Percentiles rank a stretch among this genome's conserved stretches.
Conservation (phyloP, 2,329 filamentous ascomycete species). For the Tolypocladium pustulatum region DNA sequence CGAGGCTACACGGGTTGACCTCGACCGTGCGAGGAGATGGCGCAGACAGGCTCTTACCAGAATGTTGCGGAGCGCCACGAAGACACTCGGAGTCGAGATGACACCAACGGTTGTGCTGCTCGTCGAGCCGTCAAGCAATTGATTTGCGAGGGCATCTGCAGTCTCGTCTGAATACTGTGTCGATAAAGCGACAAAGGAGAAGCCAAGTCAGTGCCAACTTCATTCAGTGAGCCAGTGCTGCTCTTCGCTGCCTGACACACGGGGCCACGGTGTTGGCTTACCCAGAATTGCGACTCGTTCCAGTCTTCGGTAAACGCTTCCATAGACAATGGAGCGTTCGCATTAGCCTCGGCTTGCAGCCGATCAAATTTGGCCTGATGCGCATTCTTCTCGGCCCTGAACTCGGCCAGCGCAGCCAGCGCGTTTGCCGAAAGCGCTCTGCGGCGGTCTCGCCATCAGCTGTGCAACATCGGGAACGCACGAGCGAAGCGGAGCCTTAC, state of each 20-base stretch:
- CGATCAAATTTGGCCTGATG: slow-evolving; percentile 57
- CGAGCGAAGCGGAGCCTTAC: slow-evolving; percentile 20
- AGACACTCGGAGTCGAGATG: slow-evolving; percentile 66
- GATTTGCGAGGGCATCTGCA: slow-evolving; percentile 49
- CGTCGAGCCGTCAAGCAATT: slow-evolving; percentile 53
- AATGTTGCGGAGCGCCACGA: slow-evolving; percentile 65
- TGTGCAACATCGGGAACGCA: not conserved
- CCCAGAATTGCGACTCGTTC: slow-evolving; percentile 80
- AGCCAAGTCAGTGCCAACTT: not conserved
- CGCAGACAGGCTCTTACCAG: slow-evolving; percentile 32
- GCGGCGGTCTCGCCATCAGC: slow-evolving; percentile 4
- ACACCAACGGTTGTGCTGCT: slow-evolving; percentile 52
- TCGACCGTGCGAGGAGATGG: not conserved
- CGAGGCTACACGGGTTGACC: not conserved
- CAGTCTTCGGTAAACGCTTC: slow-evolving; percentile 69
- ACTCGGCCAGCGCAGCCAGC: slow-evolving; percentile 59
- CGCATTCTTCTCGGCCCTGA: slow-evolving; percentile 63
- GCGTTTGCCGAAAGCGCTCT: slow-evolving; percentile 53
- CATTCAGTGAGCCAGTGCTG: not conserved
- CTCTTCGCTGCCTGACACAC: not conserved
- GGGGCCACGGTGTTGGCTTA: slow-evolving; percentile 22
- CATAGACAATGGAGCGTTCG: slow-evolving; percentile 44
- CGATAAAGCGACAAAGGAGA: not conserved
- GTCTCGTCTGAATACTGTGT: slow-evolving; percentile 63
- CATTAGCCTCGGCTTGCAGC: slow-evolving; percentile 51